Evolutionary conservation across 805 yeast genomes (phyloP), one percentile per base, ranked within the genome.

Genomic region (Candida loeiensis): DNA sequence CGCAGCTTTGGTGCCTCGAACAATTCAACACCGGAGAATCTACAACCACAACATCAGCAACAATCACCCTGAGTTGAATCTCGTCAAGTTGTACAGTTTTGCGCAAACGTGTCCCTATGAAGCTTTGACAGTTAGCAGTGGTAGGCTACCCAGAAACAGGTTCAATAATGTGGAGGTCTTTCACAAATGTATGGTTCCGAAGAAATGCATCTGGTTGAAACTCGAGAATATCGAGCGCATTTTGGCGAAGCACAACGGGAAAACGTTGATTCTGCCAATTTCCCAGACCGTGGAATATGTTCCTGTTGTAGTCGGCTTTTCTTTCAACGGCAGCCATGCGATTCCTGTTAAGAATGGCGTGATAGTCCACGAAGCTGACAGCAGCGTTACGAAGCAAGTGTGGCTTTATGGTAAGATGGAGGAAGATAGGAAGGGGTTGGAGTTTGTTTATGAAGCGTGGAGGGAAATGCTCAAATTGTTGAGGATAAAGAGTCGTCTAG

Each of bases 141-240:
- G 19, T 4, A 19, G 17, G 8, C 43, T 60, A 12, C 69, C 69
- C 2, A 44, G 51, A 32, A 63, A 63, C 39, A 43, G 49, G 36
- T 63, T 46, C 39, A 66, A 66, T 1, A 61, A 63, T 41, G 48
- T 63, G 11, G 69, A 63, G 42, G 50, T 63, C 1, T 63, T 42
- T 37, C 49, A 49, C 17, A 45, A 44, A 3, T 41, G 44, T 17
- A 63, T 63, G 69, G 48, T 61, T 30, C 69, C 69, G 2, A 51
- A 53, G 11, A 50, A 40, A 3, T 61, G 66, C 44, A 18, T 37
- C 4, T 63, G 69, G 69, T 17, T 63, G 11, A 45, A 43, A 26
- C 36, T 61, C 6, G 24, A 50, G 3, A 37, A 44, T 24, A 53
- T 61, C 5, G 63, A 58, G 27, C 21, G 21, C 9, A 48, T 59